phyloP scores from a whole-genome alignment of 169 alveolate genomes.

The Plasmodium adleri region DNA sequence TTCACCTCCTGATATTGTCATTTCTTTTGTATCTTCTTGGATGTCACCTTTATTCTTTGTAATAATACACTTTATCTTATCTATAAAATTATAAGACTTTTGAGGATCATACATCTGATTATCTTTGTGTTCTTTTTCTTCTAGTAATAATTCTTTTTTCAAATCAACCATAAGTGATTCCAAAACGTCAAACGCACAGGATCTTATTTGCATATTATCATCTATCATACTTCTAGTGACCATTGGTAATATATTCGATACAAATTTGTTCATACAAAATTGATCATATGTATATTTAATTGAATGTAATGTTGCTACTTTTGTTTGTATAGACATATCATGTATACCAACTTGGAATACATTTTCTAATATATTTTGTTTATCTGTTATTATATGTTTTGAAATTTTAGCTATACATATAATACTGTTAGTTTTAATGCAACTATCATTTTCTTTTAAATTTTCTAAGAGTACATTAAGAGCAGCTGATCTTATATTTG shows the following conservation, averaged over 20 bases:
- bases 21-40: too few species aligned
- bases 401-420: conserved; percentile 85
- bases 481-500: conserved; percentile 54
- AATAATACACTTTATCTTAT: conserved; percentile 17
- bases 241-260: conserved; percentile 77
- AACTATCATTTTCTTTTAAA: conserved; percentile 80
- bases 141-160: conserved; percentile 6
- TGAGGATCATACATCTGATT: background rate
- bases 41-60: background rate
- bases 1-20: too few species aligned
- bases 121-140: background rate
- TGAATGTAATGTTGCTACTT: conserved; percentile 78
- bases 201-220: conserved; percentile 65
- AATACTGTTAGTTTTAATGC: conserved; percentile 81
- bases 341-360: conserved; percentile 80
- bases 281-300: conserved; percentile 82
- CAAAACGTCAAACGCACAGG: conserved; percentile 78
- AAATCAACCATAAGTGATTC: conserved; percentile 57
- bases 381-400: conserved; percentile 78
- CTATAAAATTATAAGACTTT: conserved; percentile 13
- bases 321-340: conserved; percentile 79
- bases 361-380: conserved; percentile 82
- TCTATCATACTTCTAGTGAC: conserved; percentile 80
- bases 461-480: conserved; percentile 75
- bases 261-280: conserved; percentile 76